Evolutionary conservation across 805 yeast genomes (phyloP), one percentile per base, ranked within the genome.

Genomic region (Sporopachydermia quercuum): DNA sequence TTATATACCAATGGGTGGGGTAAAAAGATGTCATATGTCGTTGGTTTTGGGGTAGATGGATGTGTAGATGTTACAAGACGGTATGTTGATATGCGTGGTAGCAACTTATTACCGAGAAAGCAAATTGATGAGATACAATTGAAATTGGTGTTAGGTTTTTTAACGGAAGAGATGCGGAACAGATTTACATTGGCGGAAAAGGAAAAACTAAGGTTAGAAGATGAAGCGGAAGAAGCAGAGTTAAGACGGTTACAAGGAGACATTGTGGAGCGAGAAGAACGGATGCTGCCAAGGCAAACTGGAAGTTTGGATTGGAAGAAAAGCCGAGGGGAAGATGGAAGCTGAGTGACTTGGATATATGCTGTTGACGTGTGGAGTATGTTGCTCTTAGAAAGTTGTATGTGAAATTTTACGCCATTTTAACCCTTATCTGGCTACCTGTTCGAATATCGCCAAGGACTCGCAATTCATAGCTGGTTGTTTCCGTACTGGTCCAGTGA

Each of bases 1-100:
- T 60, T 86, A 13, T 87, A 87, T 52, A 70, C 78, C 37, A 65
- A 69, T 34, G 94, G 93, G 35, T 87, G 97, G 96, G 93, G 89
- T 19, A 89, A 89, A 59, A 74, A 74, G 43, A 89, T 89, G 96
- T 80, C 94, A 39, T 85, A 83, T 57, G 80, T 76, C 2, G 61
- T 89, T 41, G 96, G 84, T 0, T 67, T 79, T 40, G 68, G 76
- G 37, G 49, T 38, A 8, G 63, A 64, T 34, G 85, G 85, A 27
- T 63, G 77, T 1, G 55, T 62, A 1, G 96, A 89, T 54, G 77
- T 89, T 19, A 71, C 86, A 16, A 54, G 56, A 6, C 71, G 84
- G 45, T 87, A 89, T 48, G 70, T 85, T 18, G 64, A 49, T 3
- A 48, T 62, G 4, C 61, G 62, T 5, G 40, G 54, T 1, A 60